Conservation (phyloP, 2,329 filamentous ascomycete species). For the Exophiala calicioides region DNA sequence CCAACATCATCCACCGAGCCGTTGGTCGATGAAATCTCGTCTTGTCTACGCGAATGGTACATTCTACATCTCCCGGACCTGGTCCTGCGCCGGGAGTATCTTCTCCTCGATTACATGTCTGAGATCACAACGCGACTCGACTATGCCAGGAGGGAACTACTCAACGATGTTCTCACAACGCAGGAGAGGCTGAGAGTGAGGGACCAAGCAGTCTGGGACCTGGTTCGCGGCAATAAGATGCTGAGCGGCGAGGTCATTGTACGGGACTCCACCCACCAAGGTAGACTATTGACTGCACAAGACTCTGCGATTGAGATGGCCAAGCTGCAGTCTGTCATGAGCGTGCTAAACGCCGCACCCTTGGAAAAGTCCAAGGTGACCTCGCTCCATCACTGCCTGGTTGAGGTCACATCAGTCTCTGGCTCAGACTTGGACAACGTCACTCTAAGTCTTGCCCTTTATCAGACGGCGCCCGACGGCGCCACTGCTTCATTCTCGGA, state of each 20-base stretch:
- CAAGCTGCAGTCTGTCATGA: slow-evolving; percentile 92
- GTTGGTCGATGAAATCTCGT: slow-evolving; percentile 94
- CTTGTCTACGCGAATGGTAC: slow-evolving; percentile 96
- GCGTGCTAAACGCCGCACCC: slow-evolving; percentile 81
- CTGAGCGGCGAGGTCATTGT: slow-evolving; percentile 94
- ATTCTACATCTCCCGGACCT: slow-evolving; percentile 94
- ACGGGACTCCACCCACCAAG: slow-evolving; percentile 78
- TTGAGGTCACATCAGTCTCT: slow-evolving; percentile 81
- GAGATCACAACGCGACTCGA: slow-evolving; percentile 80
- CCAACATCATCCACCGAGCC: slow-evolving; percentile 86
- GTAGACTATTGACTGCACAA: slow-evolving; percentile 83
- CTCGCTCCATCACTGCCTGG: slow-evolving; percentile 62
- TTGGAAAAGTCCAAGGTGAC: slow-evolving; percentile 66
- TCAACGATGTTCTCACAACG: slow-evolving; percentile 89
- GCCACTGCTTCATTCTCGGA: slow-evolving; percentile 73
- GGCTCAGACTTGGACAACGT: slow-evolving; percentile 75
- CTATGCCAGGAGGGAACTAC: slow-evolving; percentile 79
- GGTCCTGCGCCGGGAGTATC: slow-evolving; percentile 79
- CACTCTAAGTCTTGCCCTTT: slow-evolving; percentile 75
- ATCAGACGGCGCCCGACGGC: slow-evolving; percentile 66
- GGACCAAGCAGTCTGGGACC: slow-evolving; percentile 91
- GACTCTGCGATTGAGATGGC: slow-evolving; percentile 92
- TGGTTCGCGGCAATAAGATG: slow-evolving; percentile 92
- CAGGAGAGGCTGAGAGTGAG: slow-evolving; percentile 79
- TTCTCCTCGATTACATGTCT: slow-evolving; percentile 76